phyloP scores from a whole-genome alignment of 192 early-diverging fungal genomes.

The Mortierella hygrophila region DNA sequence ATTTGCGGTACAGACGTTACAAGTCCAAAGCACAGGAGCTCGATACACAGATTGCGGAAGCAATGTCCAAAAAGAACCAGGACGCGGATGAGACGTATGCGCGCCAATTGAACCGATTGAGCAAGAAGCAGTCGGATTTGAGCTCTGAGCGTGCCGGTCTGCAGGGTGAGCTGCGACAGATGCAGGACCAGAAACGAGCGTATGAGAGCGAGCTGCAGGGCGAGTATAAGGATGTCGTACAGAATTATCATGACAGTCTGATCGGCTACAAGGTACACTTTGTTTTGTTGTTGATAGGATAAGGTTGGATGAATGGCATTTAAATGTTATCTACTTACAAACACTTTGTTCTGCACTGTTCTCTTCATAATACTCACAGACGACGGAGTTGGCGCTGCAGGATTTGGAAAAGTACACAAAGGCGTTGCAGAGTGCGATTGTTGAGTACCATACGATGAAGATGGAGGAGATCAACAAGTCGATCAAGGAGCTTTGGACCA shows the following conservation, averaged over 20 bases:
- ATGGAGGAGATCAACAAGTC: conserved; percentile 98
- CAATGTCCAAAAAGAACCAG: conserved; percentile 35
- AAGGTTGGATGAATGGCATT: not conserved
- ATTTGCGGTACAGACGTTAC: conserved; percentile 56
- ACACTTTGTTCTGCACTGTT: not conserved
- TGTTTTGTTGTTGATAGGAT: not conserved
- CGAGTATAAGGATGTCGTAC: conserved; percentile 85
- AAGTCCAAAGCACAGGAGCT: conserved; percentile 46
- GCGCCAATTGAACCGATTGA: conserved; percentile 61
- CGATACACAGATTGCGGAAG: conserved; percentile 51
- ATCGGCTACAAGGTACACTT: conserved; percentile 73
- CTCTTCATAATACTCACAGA: conserved; percentile 40
- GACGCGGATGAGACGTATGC: conserved; percentile 54
- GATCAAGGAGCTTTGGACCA: conserved; percentile 96
- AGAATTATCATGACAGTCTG: conserved; percentile 74
- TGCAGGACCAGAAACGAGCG: conserved; percentile 77
- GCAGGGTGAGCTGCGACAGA: conserved; percentile 84
- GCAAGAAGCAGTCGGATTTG: conserved; percentile 57
- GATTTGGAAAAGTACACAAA: conserved; percentile 91
- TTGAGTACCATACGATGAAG: conserved; percentile 91
- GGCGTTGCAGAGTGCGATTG: conserved; percentile 85
- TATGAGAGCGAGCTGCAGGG: conserved; percentile 72
- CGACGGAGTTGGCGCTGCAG: conserved; percentile 79
- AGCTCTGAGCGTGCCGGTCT: conserved; percentile 64
- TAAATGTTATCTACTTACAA: not conserved